Base-by-base conservation (phyloP, 164 flowering plant genomes). In the Vitis vinifera region DNA sequence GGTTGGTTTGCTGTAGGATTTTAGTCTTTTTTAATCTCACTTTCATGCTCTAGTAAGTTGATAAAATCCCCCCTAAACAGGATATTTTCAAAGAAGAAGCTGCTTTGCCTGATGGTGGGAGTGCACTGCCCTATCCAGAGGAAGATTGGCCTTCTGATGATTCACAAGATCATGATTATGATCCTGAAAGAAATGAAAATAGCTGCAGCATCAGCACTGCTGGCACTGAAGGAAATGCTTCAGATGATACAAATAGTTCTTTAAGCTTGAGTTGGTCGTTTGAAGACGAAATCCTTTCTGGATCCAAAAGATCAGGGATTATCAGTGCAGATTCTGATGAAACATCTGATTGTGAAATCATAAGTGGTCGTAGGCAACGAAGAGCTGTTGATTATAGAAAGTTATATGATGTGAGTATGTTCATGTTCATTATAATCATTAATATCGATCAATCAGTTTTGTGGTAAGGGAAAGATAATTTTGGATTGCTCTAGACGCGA, bases 121-220 rank as follows among this genome's bases (percentile, higher is more conserved):
- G 66, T 75, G 63, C 63, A n/a, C 48, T 76, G 16, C 59, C 83
- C 15, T 78, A 78, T 76, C 84, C 76, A 48, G 97, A 81, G 62
- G 88, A 80, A 68, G 90, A 87, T 6, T 95, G 98, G 98, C 99
- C 99, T 19, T 93, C 98, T 29, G 99, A 95, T 85, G 99, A 95
- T 77, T 90, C 99, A 67, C 91, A 87, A 65, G 99, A 95, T 76
- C 91, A 79, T 78, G 98, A 95, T 74, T 95, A 91, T 75, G 84
- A 89, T 71, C 98, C 99, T 8, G 92, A 90, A 37, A 80, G 67
- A 66, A 81, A 75, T 63, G 89, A 80, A 63, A 73, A 72, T 63
- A 76, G 77, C 72, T 66, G 74, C 74, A 82, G 81, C 76, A 59
- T 55, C 68, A 69, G 77, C 66, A 69, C 68, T 52, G 69, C 60